Percentiles rank a stretch among this genome's conserved stretches.
These are phyloP conservation scores for Tetrapisispora nanseiensis DNA, from an alignment of 805 yeast species.

Conservation along the genomic window DNA sequence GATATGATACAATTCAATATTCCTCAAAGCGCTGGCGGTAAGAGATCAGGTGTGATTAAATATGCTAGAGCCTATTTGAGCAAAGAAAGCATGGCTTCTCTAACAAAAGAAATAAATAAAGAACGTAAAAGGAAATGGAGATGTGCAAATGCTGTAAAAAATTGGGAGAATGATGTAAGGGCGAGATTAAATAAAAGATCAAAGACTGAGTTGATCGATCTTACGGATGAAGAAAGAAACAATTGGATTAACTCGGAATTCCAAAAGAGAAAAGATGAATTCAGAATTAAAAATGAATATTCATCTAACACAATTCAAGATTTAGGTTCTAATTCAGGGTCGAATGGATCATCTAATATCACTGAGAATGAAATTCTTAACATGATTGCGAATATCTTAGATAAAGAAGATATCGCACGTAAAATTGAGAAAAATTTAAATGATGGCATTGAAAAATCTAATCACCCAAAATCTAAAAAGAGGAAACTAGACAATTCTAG, in stretches of 20 bases:
- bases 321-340: slow-evolving; percentile 3
- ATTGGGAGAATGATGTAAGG: slow-evolving; percentile 80
- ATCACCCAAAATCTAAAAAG: slow-evolving; percentile 58
- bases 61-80: slow-evolving; percentile 16
- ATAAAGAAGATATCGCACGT: slow-evolving; percentile 23
- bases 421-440: slow-evolving; percentile 19
- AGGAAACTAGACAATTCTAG: background rate
- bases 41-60: slow-evolving; percentile 15
- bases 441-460: slow-evolving; percentile 10
- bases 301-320: slow-evolving; percentile 4
- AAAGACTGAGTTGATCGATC: slow-evolving; percentile 40
- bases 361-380: slow-evolving; percentile 25
- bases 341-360: slow-evolving; percentile 14
- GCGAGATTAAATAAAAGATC: slow-evolving; percentile 73
- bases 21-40: slow-evolving; percentile 7
- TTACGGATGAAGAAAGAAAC: slow-evolving; percentile 37
- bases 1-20: slow-evolving; percentile 7
- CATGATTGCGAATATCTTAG: slow-evolving; percentile 20
- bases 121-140: slow-evolving; percentile 31
- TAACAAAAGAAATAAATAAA: slow-evolving; percentile 23
- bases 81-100: slow-evolving; percentile 13
- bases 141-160: slow-evolving; percentile 57
- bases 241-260: slow-evolving; percentile 74
- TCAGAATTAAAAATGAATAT: slow-evolving; percentile 4
- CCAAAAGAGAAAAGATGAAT: slow-evolving; percentile 39